A percentile compares a stretch with the other conserved stretches of the same genome.
phyloP scores from a whole-genome alignment of 2,329 filamentous ascomycete species.

The Pseudocercospora musae region DNA sequence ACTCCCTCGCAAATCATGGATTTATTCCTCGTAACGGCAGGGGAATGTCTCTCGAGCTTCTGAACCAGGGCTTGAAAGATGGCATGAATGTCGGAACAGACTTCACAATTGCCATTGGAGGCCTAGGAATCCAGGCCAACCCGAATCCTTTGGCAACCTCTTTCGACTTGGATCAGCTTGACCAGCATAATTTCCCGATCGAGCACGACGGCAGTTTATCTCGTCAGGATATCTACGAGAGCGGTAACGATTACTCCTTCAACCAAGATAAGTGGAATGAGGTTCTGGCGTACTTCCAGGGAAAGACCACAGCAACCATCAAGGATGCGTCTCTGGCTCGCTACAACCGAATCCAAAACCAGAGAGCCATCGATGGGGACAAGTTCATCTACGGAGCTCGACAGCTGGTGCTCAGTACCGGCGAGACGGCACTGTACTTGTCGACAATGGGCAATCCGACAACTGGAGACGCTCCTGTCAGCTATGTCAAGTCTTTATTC shows the following conservation, averaged over 20 bases:
- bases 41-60: neutral
- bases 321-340: neutral
- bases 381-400: conserved; percentile 8
- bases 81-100: conserved; percentile 26
- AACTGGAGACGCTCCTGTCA: conserved; percentile 12
- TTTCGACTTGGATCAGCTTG: conserved; percentile 26
- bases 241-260: conserved; percentile 36
- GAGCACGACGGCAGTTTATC: conserved; percentile 38
- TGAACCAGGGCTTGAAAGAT: neutral
- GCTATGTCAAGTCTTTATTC: conserved; percentile 18
- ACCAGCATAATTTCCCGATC: conserved; percentile 35
- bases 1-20: conserved; percentile 5
- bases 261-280: conserved; percentile 32
- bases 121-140: conserved; percentile 20
- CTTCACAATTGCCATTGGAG: conserved; percentile 24
- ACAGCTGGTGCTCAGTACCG: conserved; percentile 6
- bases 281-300: conserved; percentile 27
- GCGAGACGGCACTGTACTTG: conserved; percentile 10
- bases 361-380: conserved; percentile 6
- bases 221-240: conserved; percentile 32
- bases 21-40: conserved; percentile 7
- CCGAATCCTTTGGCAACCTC: conserved; percentile 15
- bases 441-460: conserved; percentile 12
- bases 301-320: conserved; percentile 12
- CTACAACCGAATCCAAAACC: neutral